Base-by-base conservation (phyloP, 176 grass and related monocot genomes). In the Triticum timopheevii region DNA sequence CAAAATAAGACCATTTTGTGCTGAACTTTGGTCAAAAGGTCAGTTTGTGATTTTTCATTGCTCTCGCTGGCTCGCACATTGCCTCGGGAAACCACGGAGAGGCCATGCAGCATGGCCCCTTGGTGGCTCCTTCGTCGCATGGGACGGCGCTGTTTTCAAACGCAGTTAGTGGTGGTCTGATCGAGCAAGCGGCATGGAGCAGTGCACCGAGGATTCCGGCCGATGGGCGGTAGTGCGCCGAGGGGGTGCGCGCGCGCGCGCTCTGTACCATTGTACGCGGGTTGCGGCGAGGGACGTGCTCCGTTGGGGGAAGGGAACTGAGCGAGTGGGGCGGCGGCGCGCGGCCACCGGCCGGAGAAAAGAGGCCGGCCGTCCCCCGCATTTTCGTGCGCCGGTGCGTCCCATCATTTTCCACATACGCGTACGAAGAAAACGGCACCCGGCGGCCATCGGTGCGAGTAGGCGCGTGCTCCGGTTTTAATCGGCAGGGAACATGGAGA, bases 261-360 rank as follows among this genome's bases (percentile, higher is more conserved):
- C 62, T 22, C 5, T 8, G 31, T 68, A 35, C 2, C 10, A 30
- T 30, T 3, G 28, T 12, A 39, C 19, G 68, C 12, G 35, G 67
- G 0, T 62, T 42, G 65, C 80, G 40, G 22, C 58, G 15, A 68
- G 86, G 61, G 45, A 27, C 27, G 8, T 33, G 42, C 30, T 23
- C 13, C 0, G 8, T 19, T 33, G 7, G 2, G 56, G 20, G 31
- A 59, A 52, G 54, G 19, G 13, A 61, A 54, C 45, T 33, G 17
- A 65, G 47, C 6, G 17, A 31, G 72, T 82, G 79, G 79, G 42
- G 69, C 79, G 79, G 78, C 78, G 20, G 65, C 49, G 79, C 45
- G 35, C 63, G 49, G 25, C 61, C 3, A 17, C 76, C 82, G 23
- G 42, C 24, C 42, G 42, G 40, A 22, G 82, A 61, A 59, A 50